Base-by-base conservation (phyloP, 352 stramenopile genomes). In the Pythium aquatile region DNA sequence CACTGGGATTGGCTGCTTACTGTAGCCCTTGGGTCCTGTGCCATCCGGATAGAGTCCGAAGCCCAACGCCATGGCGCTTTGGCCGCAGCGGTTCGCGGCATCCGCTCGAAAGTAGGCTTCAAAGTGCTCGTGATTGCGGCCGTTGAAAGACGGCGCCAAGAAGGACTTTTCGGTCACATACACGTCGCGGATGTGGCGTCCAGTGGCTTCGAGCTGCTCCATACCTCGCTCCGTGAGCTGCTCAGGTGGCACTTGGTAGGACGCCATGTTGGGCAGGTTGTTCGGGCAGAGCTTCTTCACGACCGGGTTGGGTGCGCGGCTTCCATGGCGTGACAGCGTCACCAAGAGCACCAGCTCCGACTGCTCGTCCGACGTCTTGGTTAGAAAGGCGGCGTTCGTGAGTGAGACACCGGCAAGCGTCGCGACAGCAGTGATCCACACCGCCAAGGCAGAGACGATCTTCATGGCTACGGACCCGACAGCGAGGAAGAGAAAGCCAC, bases 31-130 rank as follows among this genome's bases (percentile, higher is more conserved):
- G 0, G 79, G 81, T 0, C 83, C 79, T 0, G 80, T 90, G 28
- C 81, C 81, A 14, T 90, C 77, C 0, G 83, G 83, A 55, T 92
- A 92, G 9, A 92, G 62, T 13, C 83, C 83, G 52, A 87, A 88
- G 9, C 81, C 79, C 55, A 92, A 68, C 6, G 83, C 70, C n/a
- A 87, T 72, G 17, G 83, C 79, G 60, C 83, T 92, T 56, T 92
- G 81, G 1, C 81, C 81, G 48, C 83, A 92, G 20, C 81, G 81
- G 32, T 82, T 81, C 3, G 83, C 83, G 7, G 83, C 70, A 40
- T 92, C 83, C 5, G 83, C 83, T 47, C 83, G 76, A 63, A 92
- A 92, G 53, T 90, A 90, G 33, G 79, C 68, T 52, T 90, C 83
- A n/a, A 90, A 90, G 46, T 83, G 73, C 42, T 76, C 71, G 32